Evolutionary conservation across 1,284 basidiomycete species (phyloP).

Genomic region (Anthracocystis setariae): DNA sequence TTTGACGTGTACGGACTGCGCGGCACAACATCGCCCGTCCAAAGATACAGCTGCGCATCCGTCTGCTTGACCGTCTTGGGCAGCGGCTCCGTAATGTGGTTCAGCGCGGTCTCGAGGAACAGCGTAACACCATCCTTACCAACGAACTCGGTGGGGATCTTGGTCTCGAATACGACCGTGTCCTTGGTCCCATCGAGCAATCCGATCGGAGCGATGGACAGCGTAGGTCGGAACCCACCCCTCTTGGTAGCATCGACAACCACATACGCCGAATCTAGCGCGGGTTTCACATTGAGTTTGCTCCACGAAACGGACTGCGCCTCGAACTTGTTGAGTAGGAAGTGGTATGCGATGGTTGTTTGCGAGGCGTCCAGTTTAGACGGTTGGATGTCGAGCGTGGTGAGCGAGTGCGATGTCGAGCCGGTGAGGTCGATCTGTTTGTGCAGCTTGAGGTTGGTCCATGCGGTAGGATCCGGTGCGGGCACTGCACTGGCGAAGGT

Average conservation of each 20-base stretch:
- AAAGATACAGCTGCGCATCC: constrained; percentile 83
- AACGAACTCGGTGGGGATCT: constrained; percentile 18
- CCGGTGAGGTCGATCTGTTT: constrained; percentile 58
- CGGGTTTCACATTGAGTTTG: constrained; percentile 26
- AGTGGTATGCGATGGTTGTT: constrained; percentile 32
- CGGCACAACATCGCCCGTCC: constrained; percentile 79
- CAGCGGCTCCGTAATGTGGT: constrained; percentile 80
- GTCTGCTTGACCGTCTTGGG: constrained; percentile 79
- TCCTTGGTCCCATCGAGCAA: constrained; percentile 8
- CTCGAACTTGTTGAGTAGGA: constrained; percentile 41
- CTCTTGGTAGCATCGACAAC: constrained; percentile 11
- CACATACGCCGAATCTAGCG: constrained; percentile 20
- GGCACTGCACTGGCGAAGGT: constrained; percentile 7
- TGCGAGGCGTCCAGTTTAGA: constrained; percentile 29
- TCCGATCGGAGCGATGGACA: constrained; percentile 12
- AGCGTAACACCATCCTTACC: constrained; percentile 10
- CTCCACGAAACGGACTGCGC: constrained; percentile 36
- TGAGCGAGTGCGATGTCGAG: constrained; percentile 41
- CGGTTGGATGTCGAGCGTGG: constrained; percentile 50
- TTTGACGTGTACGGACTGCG: constrained; percentile 83
- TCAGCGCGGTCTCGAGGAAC: constrained; percentile 73
- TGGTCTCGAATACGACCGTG: constrained; percentile 19
- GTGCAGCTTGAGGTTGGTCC: constrained; percentile 44
- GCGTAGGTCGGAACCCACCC: constrained; percentile 22
- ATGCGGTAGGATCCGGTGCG: constrained; percentile 24